Evolutionary conservation across 129 eudicot species (phyloP), one percentile per base, ranked within the genome.

Genomic region (Kitagawia praeruptora): DNA sequence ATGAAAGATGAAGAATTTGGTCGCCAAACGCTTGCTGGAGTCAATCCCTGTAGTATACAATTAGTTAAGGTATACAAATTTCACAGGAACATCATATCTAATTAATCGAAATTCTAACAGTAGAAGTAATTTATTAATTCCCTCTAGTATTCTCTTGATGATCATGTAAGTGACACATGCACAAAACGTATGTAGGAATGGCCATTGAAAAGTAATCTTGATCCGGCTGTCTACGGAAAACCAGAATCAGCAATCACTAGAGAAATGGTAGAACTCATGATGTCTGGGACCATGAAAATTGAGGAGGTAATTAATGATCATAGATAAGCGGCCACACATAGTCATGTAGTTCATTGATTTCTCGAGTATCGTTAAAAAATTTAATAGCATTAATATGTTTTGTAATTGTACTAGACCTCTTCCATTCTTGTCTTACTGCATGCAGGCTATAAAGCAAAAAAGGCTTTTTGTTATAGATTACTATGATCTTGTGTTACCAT

Each of bases 221-320:
- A 90, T 75, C 88, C 92, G 4, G 61, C 70, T 18, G 78, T 64
- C 8, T 92, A 88, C 15, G 98, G 98, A 6, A 86, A 89, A 11
- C 85, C 89, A 4, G 93, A 90, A 81, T 88, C 98, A 71, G 86
- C 85, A 28, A 87, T 92, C 49, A 92, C 98, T n/a, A 83, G 63
- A 69, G 89, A 92, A 45, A 3, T 84, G 19, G 81, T 90, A 6
- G 92, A 90, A 78, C 40, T 76, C 28, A 80, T 67, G 81, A 87
- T 90, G 15, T 37, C 77, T 78, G 93, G 92, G 53, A 66, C 78
- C 81, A 69, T 78, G 64, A 47, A 93, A 19, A n/a, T 89, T 45
- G 85, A 88, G 2, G 85, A 92, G 91, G 97, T 86, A 88, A 54
- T 16, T 40, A 40, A 40, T 4, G 42, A 40, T 40, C 42, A 40